phyloP scores from a whole-genome alignment of 2,329 filamentous ascomycete species.

The Pezicula radicicola region DNA sequence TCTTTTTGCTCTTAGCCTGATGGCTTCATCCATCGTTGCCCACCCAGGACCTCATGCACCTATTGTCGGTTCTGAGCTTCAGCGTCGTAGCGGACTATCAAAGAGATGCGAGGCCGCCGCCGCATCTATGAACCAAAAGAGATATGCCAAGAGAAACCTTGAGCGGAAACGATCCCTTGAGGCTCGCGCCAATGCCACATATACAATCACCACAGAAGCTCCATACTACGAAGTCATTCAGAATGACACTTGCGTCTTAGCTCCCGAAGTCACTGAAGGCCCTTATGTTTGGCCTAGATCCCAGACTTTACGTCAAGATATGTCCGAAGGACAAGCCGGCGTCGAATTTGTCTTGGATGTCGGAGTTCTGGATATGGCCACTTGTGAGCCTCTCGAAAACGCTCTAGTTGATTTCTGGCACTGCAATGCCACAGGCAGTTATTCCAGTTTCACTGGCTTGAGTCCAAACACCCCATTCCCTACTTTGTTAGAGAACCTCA shows the following conservation, averaged over 20 bases:
- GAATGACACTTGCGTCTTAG: constrained; percentile 43
- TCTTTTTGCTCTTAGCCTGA: neutral
- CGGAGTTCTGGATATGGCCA: constrained; percentile 35
- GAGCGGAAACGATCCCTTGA: neutral
- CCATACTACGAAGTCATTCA: constrained; percentile 4
- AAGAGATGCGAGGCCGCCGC: neutral
- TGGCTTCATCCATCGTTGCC: neutral
- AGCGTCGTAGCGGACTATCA: neutral
- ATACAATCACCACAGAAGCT: constrained; percentile 1
- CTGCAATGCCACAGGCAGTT: constrained; percentile 43
- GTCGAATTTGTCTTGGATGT: constrained; percentile 23
- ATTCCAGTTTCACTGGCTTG: constrained; percentile 30
- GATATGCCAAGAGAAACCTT: neutral
- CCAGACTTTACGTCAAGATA: neutral
- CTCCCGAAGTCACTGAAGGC: constrained; percentile 48
- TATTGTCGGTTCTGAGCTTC: neutral
- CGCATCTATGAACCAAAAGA: neutral
- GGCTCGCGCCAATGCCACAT: neutral
- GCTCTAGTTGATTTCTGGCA: constrained; percentile 37
- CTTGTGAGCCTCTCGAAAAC: constrained; percentile 34
- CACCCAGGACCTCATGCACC: neutral
- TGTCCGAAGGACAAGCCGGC: neutral
- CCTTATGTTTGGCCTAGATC: constrained; percentile 35
- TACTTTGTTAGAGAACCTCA: constrained; percentile 16
- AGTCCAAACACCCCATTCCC: constrained; percentile 8